phyloP scores from a whole-genome alignment of 1,139 yeast genomes.

The Yamadazyma diddensiae region DNA sequence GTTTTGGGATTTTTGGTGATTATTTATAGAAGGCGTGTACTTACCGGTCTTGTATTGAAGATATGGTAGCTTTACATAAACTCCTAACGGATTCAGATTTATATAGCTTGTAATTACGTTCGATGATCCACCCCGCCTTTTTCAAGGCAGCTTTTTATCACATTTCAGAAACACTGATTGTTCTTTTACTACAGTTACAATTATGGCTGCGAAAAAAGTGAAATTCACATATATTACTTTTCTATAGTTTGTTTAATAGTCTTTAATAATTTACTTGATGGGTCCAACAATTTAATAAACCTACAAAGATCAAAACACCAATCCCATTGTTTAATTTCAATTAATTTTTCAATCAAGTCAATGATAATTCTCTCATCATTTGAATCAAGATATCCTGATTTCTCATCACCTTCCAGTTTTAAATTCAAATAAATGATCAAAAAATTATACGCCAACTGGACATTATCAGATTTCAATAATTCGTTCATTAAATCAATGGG shows the following conservation, averaged over 20 bases:
- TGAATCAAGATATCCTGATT: constrained; percentile 18
- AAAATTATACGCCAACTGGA: constrained; percentile 42
- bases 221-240: too few relatives aligned
- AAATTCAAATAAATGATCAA: constrained; percentile 41
- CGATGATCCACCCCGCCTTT: too few relatives aligned
- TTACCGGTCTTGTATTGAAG: too few relatives aligned
- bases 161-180: too few relatives aligned
- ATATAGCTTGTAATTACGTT: too few relatives aligned
- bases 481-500: constrained; percentile 40
- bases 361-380: constrained; percentile 34
- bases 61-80: too few relatives aligned
- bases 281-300: constrained; percentile 42
- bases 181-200: too few relatives aligned
- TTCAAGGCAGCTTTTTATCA: neutral
- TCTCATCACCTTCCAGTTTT: constrained; percentile 28
- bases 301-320: constrained; percentile 48
- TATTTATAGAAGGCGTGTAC: too few relatives aligned
- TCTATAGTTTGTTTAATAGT: constrained; percentile 3
- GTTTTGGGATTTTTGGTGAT: too few relatives aligned
- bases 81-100: too few relatives aligned
- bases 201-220: too few relatives aligned
- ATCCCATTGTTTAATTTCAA: constrained; percentile 35
- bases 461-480: constrained; percentile 31
- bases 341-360: constrained; percentile 34
- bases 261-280: constrained; percentile 29